Percentiles rank a stretch among this genome's conserved stretches.
Evolutionary conservation across 371 early-diverging fungal species (phyloP).

Genomic region (Paraphysoderma sedebokerense): DNA sequence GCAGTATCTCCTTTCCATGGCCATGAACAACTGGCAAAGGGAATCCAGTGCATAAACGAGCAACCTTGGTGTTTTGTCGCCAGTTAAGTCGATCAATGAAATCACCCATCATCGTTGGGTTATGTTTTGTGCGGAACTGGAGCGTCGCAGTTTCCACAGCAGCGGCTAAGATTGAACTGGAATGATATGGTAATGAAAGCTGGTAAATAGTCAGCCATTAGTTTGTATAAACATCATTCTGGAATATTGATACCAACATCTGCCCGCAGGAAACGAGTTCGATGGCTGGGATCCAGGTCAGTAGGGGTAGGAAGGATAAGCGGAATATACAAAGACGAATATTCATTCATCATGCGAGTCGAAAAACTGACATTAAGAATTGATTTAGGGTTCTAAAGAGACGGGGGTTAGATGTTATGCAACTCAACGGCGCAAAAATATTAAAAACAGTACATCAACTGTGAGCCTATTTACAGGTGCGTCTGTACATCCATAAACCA

Average conservation of each 20-base stretch:
- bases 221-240: background rate
- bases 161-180: conserved; percentile 42
- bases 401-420: background rate
- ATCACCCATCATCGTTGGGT: conserved; percentile 18
- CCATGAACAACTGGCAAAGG: conserved; percentile 25
- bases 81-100: conserved; percentile 22
- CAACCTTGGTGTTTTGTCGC: conserved; percentile 23
- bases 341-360: conserved; percentile 22
- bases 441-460: conserved; percentile 15
- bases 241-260: conserved; percentile 2
- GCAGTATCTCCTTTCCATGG: conserved; percentile 6
- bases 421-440: background rate
- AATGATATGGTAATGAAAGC: conserved; percentile 32
- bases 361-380: conserved; percentile 28
- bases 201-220: conserved; percentile 9
- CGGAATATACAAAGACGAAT: conserved; percentile 38
- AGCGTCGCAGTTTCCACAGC: conserved; percentile 42
- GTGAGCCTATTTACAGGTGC: conserved; percentile 5
- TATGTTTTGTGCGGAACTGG: conserved; percentile 23
- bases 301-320: conserved; percentile 16
- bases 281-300: conserved; percentile 13
- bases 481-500: conserved; percentile 38
- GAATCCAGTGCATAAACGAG: conserved; percentile 18
- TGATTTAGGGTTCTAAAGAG: conserved; percentile 18
- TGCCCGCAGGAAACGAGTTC: conserved; percentile 2